Evolutionary conservation across 2,329 filamentous ascomycete genomes (phyloP).

Genomic region (Aaosphaeria arxii): DNA sequence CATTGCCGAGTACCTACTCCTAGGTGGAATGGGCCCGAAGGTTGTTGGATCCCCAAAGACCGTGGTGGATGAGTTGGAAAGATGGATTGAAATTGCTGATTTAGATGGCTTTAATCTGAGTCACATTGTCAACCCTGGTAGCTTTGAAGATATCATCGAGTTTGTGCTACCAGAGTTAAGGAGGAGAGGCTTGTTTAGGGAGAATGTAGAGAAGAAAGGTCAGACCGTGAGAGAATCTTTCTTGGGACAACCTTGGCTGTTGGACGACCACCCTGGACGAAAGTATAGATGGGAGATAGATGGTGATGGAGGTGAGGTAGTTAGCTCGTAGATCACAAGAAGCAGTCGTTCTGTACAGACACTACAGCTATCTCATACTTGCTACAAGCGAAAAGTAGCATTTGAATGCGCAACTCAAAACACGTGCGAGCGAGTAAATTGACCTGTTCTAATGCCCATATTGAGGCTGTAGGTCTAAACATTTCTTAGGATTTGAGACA

Average conservation of each 20-base stretch:
- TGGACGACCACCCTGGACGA: conserved; percentile 9
- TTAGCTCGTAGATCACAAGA: no score
- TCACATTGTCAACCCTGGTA: conserved; percentile 16
- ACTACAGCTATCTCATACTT: no score
- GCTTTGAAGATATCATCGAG: conserved; percentile 20
- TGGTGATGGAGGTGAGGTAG: neutral
- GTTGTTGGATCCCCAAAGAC: conserved; percentile 60
- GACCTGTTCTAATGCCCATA: no score
- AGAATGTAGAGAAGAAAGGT: conserved; percentile 6
- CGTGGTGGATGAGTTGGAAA: conserved; percentile 64
- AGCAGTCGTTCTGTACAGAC: no score
- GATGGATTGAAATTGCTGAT: conserved; percentile 64
- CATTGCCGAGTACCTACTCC: conserved; percentile 62
- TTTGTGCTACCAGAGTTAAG: conserved; percentile 21
- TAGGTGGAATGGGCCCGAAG: conserved; percentile 62
- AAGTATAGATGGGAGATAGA: conserved; percentile 7
- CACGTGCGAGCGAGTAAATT: no score
- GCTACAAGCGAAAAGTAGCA: no score
- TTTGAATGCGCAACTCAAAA: no score
- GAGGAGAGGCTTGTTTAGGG: conserved; percentile 28
- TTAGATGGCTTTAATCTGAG: conserved; percentile 71
- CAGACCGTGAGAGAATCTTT: conserved; percentile 7
- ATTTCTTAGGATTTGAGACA: no score
- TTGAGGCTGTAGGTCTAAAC: no score
- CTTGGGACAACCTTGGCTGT: conserved; percentile 6